Conservation (phyloP, 1,284 basidiomycete genomes). For the Meira nashicola region DNA sequence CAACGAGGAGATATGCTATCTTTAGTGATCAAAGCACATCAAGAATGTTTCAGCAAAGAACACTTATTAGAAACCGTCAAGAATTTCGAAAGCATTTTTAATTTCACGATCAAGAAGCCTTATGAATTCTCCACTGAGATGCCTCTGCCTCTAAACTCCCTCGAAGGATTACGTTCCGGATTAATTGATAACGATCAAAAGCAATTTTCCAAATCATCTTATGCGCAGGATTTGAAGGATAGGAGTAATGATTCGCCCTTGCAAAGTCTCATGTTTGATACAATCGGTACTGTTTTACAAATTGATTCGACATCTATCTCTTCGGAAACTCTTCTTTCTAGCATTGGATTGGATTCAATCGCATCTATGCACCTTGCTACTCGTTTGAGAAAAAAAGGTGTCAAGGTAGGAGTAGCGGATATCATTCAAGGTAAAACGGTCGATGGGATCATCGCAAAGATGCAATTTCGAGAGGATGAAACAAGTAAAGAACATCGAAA, state of each 20-base stretch:
- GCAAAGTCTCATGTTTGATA: too few relatives aligned
- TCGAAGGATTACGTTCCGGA: constrained; percentile 4
- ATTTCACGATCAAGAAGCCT: neutral
- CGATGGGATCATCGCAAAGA: constrained; percentile 14
- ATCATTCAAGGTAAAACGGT: constrained; percentile 33
- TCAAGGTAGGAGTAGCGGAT: constrained; percentile 29
- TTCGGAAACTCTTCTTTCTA: constrained; percentile 22
- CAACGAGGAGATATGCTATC: constrained; percentile 21
- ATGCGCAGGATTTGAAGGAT: too few relatives aligned
- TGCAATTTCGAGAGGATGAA: neutral
- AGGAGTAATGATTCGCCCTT: too few relatives aligned
- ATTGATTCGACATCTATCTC: too few relatives aligned
- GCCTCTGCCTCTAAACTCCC: neutral
- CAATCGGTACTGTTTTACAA: too few relatives aligned
- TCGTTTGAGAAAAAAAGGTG: constrained; percentile 25
- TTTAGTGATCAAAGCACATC: constrained; percentile 29
- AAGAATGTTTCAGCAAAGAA: constrained; percentile 14
- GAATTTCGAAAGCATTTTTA: constrained; percentile 18
- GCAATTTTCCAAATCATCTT: too few relatives aligned
- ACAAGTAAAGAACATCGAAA: neutral
- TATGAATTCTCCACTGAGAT: neutral
- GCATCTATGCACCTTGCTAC: constrained; percentile 42
- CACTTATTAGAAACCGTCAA: constrained; percentile 17
- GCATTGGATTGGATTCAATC: constrained; percentile 48
- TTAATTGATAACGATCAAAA: too few relatives aligned